phyloP scores from a whole-genome alignment of 257 asterid species.

The Petunia secreta region DNA sequence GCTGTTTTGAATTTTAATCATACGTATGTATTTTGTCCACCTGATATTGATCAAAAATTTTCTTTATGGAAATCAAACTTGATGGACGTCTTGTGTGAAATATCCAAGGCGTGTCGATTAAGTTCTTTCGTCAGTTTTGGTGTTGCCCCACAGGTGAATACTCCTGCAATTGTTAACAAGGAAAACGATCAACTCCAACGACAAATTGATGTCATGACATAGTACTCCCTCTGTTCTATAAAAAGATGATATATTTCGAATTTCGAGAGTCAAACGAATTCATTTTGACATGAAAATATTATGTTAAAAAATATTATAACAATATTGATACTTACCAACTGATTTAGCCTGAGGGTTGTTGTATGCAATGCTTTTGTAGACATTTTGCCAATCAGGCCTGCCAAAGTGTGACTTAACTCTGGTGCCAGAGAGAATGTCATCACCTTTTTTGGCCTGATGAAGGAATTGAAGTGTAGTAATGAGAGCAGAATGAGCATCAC shows the following conservation, averaged over 20 bases:
- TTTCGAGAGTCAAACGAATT: background rate
- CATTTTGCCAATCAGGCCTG: constrained; percentile 83
- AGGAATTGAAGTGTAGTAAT: constrained; percentile 85
- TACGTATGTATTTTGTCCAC: background rate
- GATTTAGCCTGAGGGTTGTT: constrained; percentile 53
- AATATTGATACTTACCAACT: constrained; percentile 56
- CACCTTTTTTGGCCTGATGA: constrained; percentile 80
- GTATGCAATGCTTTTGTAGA: constrained; percentile 74
- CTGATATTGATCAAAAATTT: constrained; percentile 63
- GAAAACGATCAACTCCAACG: background rate
- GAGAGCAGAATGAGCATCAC: constrained; percentile 86
- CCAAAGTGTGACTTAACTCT: constrained; percentile 89
- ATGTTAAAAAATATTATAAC: too few relatives aligned
- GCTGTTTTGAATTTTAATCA: constrained; percentile 11
- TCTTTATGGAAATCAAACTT: constrained; percentile 91
- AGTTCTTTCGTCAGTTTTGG: constrained; percentile 74
- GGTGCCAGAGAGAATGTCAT: constrained; percentile 82
- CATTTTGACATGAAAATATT: too few relatives aligned
- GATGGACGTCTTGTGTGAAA: constrained; percentile 72
- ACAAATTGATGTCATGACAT: background rate
- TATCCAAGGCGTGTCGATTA: constrained; percentile 65
- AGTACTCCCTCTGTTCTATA: too few relatives aligned
- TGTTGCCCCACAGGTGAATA: constrained; percentile 83
- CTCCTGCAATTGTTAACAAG: constrained; percentile 56
- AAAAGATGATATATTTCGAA: too few relatives aligned